A percentile compares a stretch with the other conserved stretches of the same genome.
phyloP scores from a whole-genome alignment of 257 asterid species.

The Solanum pinnatisectum region DNA sequence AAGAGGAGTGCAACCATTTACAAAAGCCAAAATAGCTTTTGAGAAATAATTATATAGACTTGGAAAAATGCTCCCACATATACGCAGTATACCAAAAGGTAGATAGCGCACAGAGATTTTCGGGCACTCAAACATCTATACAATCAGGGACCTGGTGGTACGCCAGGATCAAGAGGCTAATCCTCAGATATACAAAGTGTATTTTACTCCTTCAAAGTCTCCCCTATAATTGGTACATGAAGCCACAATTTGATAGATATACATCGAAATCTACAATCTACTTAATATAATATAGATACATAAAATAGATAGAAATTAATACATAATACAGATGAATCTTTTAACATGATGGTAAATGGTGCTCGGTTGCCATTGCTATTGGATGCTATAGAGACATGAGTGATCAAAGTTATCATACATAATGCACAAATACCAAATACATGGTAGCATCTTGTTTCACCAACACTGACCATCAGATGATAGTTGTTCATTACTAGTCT shows the following conservation, averaged over 20 bases:
- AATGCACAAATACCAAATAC: background rate
- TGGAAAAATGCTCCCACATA: background rate
- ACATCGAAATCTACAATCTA: background rate
- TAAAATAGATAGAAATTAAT: background rate
- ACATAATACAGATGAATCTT: background rate
- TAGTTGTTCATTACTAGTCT: background rate
- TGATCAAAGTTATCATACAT: background rate
- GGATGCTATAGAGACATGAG: background rate
- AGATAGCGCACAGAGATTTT: background rate
- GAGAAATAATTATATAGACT: background rate
- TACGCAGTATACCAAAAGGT: background rate
- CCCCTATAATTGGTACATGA: background rate
- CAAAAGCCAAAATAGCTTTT: background rate
- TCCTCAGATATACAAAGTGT: background rate
- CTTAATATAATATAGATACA: background rate
- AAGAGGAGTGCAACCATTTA: background rate
- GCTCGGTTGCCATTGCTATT: background rate
- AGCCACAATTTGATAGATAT: background rate
- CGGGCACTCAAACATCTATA: background rate
- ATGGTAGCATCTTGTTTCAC: background rate
- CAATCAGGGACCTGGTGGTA: background rate
- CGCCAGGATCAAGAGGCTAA: background rate
- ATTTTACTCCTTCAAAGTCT: background rate
- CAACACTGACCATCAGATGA: background rate
- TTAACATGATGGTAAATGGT: background rate